A percentile compares a stretch with the other conserved stretches of the same genome.
Conservation (phyloP, 495 filamentous ascomycete species). For the Talaromyces nanjingensis region DNA sequence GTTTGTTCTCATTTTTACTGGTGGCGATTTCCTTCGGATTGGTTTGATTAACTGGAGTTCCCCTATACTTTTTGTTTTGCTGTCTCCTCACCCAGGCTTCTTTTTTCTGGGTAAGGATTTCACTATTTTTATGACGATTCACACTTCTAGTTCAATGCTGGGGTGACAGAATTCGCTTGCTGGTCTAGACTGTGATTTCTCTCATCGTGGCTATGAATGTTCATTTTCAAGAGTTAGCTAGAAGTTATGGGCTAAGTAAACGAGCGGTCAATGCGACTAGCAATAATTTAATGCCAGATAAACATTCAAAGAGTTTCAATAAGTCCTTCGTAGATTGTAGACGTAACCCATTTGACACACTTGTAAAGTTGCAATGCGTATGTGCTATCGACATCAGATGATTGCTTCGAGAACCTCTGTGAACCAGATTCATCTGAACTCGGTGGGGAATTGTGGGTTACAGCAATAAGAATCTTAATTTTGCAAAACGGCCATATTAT, state of each 20-base stretch:
- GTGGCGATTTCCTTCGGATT: slow-evolving; percentile 7
- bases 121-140: neutral
- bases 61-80: slow-evolving; percentile 7
- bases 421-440: no score
- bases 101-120: neutral
- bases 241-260: slow-evolving; percentile 7
- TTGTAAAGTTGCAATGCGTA: no score
- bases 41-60: slow-evolving; percentile 1
- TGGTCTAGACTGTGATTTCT: slow-evolving; percentile 6
- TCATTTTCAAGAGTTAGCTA: slow-evolving; percentile 1
- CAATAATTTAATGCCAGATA: neutral
- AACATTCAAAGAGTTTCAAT: neutral
- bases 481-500: no score
- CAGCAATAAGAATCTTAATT: no score
- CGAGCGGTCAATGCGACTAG: slow-evolving; percentile 2
- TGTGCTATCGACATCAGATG: no score
- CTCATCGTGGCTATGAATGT: neutral
- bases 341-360: no score
- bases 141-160: neutral
- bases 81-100: slow-evolving; percentile 9
- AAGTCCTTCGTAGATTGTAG: neutral
- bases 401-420: no score
- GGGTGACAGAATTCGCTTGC: slow-evolving; percentile 1
- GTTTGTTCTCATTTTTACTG: slow-evolving; percentile 7
- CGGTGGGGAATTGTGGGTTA: no score